Evolutionary conservation across 371 early-diverging fungal genomes (phyloP).

Genomic region (Lichtheimia ramosa): DNA sequence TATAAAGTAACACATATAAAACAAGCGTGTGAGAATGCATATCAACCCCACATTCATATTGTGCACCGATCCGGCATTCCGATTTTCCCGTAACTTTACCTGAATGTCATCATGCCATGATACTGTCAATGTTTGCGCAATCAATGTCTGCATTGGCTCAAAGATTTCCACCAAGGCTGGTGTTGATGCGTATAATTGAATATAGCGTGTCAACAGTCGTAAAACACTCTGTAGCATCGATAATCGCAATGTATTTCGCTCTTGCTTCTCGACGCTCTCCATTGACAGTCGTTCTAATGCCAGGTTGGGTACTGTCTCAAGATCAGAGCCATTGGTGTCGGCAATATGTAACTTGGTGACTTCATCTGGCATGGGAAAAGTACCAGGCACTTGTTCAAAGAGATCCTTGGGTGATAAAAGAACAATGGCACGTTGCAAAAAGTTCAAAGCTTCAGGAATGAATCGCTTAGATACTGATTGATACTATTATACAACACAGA

Average conservation of each 20-base stretch:
- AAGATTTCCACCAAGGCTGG: conserved; percentile 65
- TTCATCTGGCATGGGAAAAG: conserved; percentile 49
- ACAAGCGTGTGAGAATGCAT: neutral
- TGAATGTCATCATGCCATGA: conserved; percentile 36
- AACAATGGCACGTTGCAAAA: conserved; percentile 55
- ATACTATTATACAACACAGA: conserved; percentile 41
- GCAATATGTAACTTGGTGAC: conserved; percentile 33
- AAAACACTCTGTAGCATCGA: conserved; percentile 42
- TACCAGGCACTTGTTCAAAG: conserved; percentile 43
- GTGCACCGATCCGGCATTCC: neutral
- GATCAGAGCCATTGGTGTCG: conserved; percentile 24
- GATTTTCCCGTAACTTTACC: conserved; percentile 16
- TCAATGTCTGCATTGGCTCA: conserved; percentile 41
- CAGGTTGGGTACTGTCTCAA: conserved; percentile 15
- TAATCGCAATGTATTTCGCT: conserved; percentile 18
- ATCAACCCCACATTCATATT: neutral
- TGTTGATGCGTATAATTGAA: conserved; percentile 58
- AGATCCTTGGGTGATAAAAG: conserved; percentile 50
- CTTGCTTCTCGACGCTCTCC: conserved; percentile 21
- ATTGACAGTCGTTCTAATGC: conserved; percentile 23
- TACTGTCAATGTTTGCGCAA: conserved; percentile 21
- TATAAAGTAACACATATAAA: conserved; percentile 1
- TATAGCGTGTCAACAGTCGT: conserved; percentile 48
- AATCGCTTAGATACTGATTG: conserved; percentile 79
- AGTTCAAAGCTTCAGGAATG: conserved; percentile 83